Base-by-base conservation (phyloP, 2,329 filamentous ascomycete species). In the Penicillium nordicum region DNA sequence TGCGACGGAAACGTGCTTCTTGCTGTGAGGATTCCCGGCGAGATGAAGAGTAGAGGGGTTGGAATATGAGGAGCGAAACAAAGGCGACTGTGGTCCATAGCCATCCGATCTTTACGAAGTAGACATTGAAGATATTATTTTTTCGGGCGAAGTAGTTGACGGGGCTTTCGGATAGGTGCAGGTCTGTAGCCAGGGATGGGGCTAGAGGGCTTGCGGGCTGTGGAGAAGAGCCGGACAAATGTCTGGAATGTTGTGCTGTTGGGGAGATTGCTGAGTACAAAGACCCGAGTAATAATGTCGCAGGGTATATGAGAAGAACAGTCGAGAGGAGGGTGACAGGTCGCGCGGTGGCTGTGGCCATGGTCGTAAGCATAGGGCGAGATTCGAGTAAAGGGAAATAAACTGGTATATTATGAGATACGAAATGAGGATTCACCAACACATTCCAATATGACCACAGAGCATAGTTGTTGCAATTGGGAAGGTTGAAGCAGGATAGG, bases 31-130 rank as follows among this genome's bases (percentile, higher is more conserved):
- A 57, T 34, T 50, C 69, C 30, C 69, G 65, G 36, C 72, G 82
- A 60, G 69, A 78, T 63, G 68, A 80, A 23, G 80, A 77, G 25
- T 70, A 74, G 2, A 78, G 77, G 1, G 88, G 85, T 69, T 96
- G 88, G 25, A 85, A 86, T 41, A 86, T 72, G 7, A 89, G 72
- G 59, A 96, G 90, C 16, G 84, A 73, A 34, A 83, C 74, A 67
- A 96, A 92, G 0, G 90, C 87, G 10, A 84, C 71, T 0, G 89
- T 92, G 30, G 90, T 86, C 94, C 94, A 99, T 48, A 87, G 83
- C 94, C 94, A 99, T 59, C 93, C 93, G 52, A 89, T 81, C 80
- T 99, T 99, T 68, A 99, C 94, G 70, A 97, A 99, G 67, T 92
- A 83, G 45, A 89, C 75, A 72, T 99, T 99, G 82, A 97, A 89